Base-by-base conservation (phyloP, 306 rosid genomes). In the Luffa acutangula region DNA sequence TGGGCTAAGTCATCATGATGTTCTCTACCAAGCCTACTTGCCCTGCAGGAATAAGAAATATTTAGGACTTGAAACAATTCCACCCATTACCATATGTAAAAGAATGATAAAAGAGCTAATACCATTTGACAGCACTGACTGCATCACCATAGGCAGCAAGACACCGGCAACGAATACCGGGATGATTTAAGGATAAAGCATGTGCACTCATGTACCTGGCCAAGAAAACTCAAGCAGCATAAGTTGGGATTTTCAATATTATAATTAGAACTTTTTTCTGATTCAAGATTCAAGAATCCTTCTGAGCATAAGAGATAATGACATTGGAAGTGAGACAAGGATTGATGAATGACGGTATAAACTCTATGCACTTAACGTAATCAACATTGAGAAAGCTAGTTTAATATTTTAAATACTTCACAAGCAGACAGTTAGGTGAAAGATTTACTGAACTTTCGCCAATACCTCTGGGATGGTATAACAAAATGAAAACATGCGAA, bases 91-190 rank as follows among this genome's bases (percentile, higher is more conserved):
- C 18, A 74, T 14, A 54, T 56, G 67, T 21, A 59, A 76, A 36
- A 53, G n/a, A 49, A 34, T 6, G 39, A 82, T 39, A 82, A 78
- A 69, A 49, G 52, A 79, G 75, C 45, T 41, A 74, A 49, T 85
- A 93, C 99, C 99, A 95, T 85, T 95, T 95, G 80, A 95, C 97
- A 79, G 99, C 98, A 87, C 99, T 95, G 85, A 95, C 88, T 82
- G 97, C 97, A 83, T 95, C 99, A 25, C 99, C 99, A 80, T 95
- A 91, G 78, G 99, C 99, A 86, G 98, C 97, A 83, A 95, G 99
- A 88, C 98, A 93, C 48, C 99, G 94, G 74, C 99, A 95, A 58
- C 98, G 98, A 73, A 95, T 95, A 80, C 98, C 99, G 18, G 97
- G 99, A 89, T 95, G 99, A 82, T 92, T 90, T 71, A 95, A 86